These are phyloP conservation scores for Termitomyces sp. DNA, from an alignment of 768 basidiomycete species.

Conservation along the genomic window DNA sequence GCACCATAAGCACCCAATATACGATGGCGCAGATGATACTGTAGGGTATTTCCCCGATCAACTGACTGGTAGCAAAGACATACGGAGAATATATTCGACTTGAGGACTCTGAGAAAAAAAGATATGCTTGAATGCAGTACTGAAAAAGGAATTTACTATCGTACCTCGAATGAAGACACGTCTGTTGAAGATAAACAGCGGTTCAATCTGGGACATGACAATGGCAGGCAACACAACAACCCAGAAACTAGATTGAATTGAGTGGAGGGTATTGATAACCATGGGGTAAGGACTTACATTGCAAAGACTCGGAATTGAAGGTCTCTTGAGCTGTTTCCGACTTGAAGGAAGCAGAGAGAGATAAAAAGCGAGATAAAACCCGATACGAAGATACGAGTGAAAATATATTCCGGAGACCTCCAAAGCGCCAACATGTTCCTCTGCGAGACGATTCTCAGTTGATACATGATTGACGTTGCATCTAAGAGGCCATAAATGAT, in stretches of 20 bases:
- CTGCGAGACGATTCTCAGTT: slow-evolving; percentile 59
- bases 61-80: slow-evolving; percentile 79
- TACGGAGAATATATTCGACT: slow-evolving; percentile 84
- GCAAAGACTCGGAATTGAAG: slow-evolving; percentile 79
- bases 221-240: slow-evolving; percentile 64
- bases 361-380: slow-evolving; percentile 65
- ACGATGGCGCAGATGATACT: slow-evolving; percentile 61
- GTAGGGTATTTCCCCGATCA: slow-evolving; percentile 78
- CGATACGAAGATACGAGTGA: slow-evolving; percentile 75
- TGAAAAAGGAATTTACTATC: slow-evolving; percentile 1
- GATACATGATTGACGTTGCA: slow-evolving; percentile 71
- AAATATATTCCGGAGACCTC: slow-evolving; percentile 83
- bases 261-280: not conserved
- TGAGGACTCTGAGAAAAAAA: slow-evolving; percentile 48
- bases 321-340: slow-evolving; percentile 58
- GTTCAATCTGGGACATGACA: slow-evolving; percentile 77
- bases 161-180: slow-evolving; percentile 33
- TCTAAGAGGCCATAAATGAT: slow-evolving; percentile 31
- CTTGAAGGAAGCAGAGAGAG: slow-evolving; percentile 73
- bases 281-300: slow-evolving; percentile 39
- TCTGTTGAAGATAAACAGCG: slow-evolving; percentile 74
- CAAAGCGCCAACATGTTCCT: slow-evolving; percentile 71
- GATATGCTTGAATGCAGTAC: not conserved
- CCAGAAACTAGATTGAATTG: slow-evolving; percentile 46
- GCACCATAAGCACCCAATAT: slow-evolving; percentile 73